Evolutionary conservation across 2,329 filamentous ascomycete genomes (phyloP).

Genomic region (Paraphoma chrysanthemicola): DNA sequence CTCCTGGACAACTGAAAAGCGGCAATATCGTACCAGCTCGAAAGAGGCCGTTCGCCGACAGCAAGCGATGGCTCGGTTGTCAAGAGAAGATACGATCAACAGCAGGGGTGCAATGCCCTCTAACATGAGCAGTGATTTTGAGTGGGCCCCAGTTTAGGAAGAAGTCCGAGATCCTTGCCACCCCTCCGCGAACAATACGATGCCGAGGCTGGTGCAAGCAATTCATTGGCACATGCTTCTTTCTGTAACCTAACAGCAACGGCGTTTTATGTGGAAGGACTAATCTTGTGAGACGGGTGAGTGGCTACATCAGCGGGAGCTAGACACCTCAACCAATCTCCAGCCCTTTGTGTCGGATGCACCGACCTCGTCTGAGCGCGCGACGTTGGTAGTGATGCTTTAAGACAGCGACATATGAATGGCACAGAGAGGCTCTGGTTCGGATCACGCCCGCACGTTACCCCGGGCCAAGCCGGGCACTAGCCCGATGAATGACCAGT

Average conservation of each 20-base stretch:
- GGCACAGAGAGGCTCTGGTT: conserved; percentile 8
- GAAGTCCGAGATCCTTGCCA: conserved; percentile 42
- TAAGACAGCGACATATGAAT: conserved; percentile 16
- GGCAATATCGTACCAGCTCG: conserved; percentile 21
- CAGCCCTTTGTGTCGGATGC: conserved; percentile 12
- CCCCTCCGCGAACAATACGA: conserved; percentile 15
- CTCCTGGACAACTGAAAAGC: conserved; percentile 32
- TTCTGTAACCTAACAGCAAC: neutral
- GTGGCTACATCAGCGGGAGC: conserved; percentile 15
- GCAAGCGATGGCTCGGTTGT: conserved; percentile 23
- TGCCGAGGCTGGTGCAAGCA: conserved; percentile 26
- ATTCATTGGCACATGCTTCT: conserved; percentile 28
- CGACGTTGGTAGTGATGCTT: conserved; percentile 4
- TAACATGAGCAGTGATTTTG: conserved; percentile 21
- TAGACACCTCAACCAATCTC: conserved; percentile 8
- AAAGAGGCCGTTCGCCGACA: conserved; percentile 24
- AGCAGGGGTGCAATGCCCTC: conserved; percentile 19
- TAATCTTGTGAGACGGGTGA: conserved; percentile 13
- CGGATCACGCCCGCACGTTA: conserved; percentile 4
- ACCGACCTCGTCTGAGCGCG: conserved; percentile 9
- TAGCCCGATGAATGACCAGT: neutral
- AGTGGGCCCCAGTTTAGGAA: conserved; percentile 34
- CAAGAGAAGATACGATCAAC: conserved; percentile 33
- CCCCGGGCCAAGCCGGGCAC: conserved; percentile 7
- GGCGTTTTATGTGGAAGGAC: conserved; percentile 3